Conservation (phyloP, 306 rosid genomes). For the Rosa lucieae region DNA sequence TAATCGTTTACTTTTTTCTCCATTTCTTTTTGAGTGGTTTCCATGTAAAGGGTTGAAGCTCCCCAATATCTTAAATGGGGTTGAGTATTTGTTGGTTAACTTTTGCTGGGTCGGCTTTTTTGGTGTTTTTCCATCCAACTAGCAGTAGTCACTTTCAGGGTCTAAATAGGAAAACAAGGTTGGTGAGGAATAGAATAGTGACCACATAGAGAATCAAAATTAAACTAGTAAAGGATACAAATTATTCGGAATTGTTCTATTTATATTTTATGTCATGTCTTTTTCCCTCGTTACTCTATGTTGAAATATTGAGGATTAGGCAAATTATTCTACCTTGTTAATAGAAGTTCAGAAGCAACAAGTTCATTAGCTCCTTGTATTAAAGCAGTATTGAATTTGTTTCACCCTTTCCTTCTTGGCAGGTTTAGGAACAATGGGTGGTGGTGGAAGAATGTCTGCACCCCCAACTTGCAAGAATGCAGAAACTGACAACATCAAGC, state of each 20-base stretch:
- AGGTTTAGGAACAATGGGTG: slow-evolving; percentile 75
- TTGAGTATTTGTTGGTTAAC: background rate
- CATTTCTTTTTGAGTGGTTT: background rate
- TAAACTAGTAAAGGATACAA: too few relatives aligned
- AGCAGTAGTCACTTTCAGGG: background rate
- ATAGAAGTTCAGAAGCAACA: background rate
- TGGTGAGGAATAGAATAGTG: too few relatives aligned
- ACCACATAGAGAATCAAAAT: too few relatives aligned
- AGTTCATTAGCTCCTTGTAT: too few relatives aligned
- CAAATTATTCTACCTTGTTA: background rate
- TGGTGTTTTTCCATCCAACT: background rate
- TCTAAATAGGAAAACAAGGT: background rate
- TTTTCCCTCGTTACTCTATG: background rate
- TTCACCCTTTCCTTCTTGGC: slow-evolving; percentile 23
- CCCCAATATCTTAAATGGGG: too few relatives aligned
- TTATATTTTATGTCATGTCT: background rate
- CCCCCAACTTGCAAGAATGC: slow-evolving; percentile 51
- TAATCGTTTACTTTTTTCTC: background rate
- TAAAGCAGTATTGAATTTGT: background rate
- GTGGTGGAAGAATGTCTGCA: slow-evolving; percentile 80
- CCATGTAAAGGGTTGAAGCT: background rate
- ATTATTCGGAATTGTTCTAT: background rate
- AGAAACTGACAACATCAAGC: slow-evolving; percentile 38
- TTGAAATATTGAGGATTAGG: background rate
- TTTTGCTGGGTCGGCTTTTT: background rate